Base-by-base conservation (phyloP, 2,329 filamentous ascomycete genomes). In the Xylaria sp. region DNA sequence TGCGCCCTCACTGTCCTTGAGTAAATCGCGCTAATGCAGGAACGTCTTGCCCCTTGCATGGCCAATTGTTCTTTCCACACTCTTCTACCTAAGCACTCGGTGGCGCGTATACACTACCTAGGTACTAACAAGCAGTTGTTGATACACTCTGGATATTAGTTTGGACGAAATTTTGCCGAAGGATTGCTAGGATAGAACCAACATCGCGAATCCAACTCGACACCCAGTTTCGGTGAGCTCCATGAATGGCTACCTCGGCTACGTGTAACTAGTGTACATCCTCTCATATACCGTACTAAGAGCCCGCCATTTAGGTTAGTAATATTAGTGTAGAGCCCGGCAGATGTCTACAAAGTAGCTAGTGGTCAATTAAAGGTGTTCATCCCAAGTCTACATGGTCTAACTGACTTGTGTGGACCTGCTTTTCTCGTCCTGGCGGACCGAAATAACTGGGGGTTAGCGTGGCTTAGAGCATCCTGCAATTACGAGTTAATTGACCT, bases 11-110 rank as follows among this genome's bases (percentile, higher is more conserved):
- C n/a, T 60, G 10, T 43, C 6, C 23, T 28, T 31, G 25, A 54
- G 25, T 49, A n/a, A 61, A 54, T 61, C 63, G 58, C 72, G 69
- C 76, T 77, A 77, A 77, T 77, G 76, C 76, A 77, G 76, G 76
- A 77, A 77, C 76, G 69, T 67, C 64, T 64, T 58, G 28, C 54
- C 62, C 68, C 69, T 71, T 69, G 64, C 69, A 69, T 67, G 33
- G 20, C 55, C 41, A 55, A 41, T 49, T 4, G 4, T 12, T 61
- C 7, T 59, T 52, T 13, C 43, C 25, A 5, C 41, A 46, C 41
- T 18, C 41, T 7, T 46, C 41, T 15, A 43, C 52, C 28, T 36
- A 8, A 36, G 33, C 10, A 36, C 7, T 36, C 33, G 33, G 10
- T 36, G 10, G 33, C 10, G 10, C 33, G 33, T 36, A 36, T 10